phyloP scores from a whole-genome alignment of 139 green algal genomes.

The Bryopsis sp. region DNA sequence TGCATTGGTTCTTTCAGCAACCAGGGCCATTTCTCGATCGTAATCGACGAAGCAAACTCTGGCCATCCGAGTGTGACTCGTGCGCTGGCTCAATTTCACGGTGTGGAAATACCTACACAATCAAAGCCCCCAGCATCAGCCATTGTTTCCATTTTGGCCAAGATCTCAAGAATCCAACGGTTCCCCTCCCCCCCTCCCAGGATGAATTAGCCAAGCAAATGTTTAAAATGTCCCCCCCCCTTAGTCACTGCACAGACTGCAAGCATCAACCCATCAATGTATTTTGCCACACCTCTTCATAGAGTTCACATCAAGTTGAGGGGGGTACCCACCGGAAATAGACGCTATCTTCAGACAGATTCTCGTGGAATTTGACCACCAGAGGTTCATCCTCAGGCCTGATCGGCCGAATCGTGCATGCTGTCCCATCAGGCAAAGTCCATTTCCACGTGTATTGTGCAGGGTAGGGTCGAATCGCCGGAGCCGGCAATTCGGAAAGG shows the following conservation, averaged over 20 bases:
- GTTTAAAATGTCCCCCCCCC: no score
- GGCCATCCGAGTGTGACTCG: conserved; percentile 1
- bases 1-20: not conserved
- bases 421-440: not conserved
- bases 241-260: no score
- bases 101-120: conserved; percentile 20
- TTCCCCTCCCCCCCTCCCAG: no score
- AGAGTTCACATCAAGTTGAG: no score
- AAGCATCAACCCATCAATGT: no score
- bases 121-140: no score
- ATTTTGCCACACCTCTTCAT: no score
- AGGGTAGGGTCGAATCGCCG: conserved; percentile 17
- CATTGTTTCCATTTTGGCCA: no score
- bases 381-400: conserved; percentile 14
- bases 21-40: conserved; percentile 15
- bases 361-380: conserved; percentile 8
- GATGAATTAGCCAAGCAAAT: no score
- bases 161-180: no score
- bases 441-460: not conserved
- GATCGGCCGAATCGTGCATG: conserved; percentile 10
- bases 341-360: conserved; percentile 17
- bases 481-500: not conserved
- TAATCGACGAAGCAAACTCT: conserved; percentile 19
- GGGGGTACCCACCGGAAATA: no score
- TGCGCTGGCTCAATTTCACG: conserved; percentile 10